Base-by-base conservation (phyloP, 768 basidiomycete genomes). In the Suillus plorans region DNA sequence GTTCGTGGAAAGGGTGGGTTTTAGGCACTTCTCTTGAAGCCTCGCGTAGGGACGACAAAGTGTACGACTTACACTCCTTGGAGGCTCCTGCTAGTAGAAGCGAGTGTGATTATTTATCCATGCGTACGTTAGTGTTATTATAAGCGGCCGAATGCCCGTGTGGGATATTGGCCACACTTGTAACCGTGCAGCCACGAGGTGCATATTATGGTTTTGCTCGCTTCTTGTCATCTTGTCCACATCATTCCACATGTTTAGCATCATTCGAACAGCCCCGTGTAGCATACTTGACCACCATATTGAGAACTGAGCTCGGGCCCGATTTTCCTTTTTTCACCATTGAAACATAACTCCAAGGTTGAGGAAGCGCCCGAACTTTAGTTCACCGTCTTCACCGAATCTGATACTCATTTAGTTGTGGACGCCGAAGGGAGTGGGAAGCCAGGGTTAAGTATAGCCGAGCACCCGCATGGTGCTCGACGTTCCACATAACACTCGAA, bases 1-100 rank as follows among this genome's bases (percentile, higher is more conserved):
- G 82, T 77, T 37, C 73, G 77, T 66, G 82, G 81, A 42, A 78
- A 70, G 62, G 81, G 80, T 39, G 81, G 80, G 42, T 78, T 79
- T 69, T 79, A 72, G 31, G 31, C 31, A 31, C 31, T 31, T n/a
- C n/a, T n/a, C n/a, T n/a, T n/a, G n/a, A n/a, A n/a, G n/a, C n/a
- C n/a, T n/a, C n/a, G n/a, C n/a, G n/a, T n/a, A n/a, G n/a, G n/a
- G n/a, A n/a, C n/a, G n/a, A n/a, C n/a, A n/a, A n/a, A n/a, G n/a
- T n/a, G n/a, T n/a, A n/a, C n/a, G n/a, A n/a, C 31, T 31, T 31
- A 31, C 31, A 31, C 31, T 31, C 31, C 31, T 5, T 31, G 31
- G 31, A 31, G 31, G 31, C 31, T 31, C 31, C n/a, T n/a, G n/a
- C 25, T 28, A 28, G 25, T 28, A 28, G 25, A 22, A 13, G 25